Base-by-base conservation (phyloP, 2,329 filamentous ascomycete species). In the Mycocentrospora acerina region DNA sequence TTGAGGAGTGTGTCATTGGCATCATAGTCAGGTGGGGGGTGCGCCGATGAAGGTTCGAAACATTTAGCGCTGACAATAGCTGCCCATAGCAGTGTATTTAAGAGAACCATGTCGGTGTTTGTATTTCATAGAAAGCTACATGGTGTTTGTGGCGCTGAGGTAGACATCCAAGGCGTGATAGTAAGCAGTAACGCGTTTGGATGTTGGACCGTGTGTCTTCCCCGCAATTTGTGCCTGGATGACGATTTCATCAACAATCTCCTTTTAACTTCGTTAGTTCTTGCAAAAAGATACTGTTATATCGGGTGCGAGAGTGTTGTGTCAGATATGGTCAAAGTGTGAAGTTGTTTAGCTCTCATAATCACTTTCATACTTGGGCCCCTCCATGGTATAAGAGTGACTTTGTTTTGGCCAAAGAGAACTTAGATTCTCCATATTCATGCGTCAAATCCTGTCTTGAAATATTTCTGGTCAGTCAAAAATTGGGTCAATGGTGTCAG, bases 1-100 rank as follows among this genome's bases (percentile, higher is more conserved):
- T 53, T 38, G 6, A 68, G 53, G 2, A 59, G 24, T n/a, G 51
- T 41, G 36, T 64, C 53, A 29, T 59, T 29, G 3, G 34, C 29
- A 24, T 63, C 56, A 33, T 66, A 57, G 1, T 51, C 40, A 33
- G 68, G 68, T 10, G 59, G 48, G n/a, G 66, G 68, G 36, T 69
- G 68, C 6, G 68, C 67, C n/a, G 60, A 53, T 8, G 52, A 59
- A 4, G 64, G 62, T 30, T 69, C 67, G 42, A 60, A 64, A 44
- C 68, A 72, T 31, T 34, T 52, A 7, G 58, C 57, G 11, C 35
- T 37, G 2, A 29, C 53, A 12, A 50, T 32, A 15, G 42, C 40
- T 22, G 37, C 46, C 8, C 44, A 31, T 8, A 53, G 24, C 5
- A 53, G n/a, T 8, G 22, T 24, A 15, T 34, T 30, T 4, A 51